Evolutionary conservation across 345 rosid species (phyloP).

Genomic region (Garcia nutans): DNA sequence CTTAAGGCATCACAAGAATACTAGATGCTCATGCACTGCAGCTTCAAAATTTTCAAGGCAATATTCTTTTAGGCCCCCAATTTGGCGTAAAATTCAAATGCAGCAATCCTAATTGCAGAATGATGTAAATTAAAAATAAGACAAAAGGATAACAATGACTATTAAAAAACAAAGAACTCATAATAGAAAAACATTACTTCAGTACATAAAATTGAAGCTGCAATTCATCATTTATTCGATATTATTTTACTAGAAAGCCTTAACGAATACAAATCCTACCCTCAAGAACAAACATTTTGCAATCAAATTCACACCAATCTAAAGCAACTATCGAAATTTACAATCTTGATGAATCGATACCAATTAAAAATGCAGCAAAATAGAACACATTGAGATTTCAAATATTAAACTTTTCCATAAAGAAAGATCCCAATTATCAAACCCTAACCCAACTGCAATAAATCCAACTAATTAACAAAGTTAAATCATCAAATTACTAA

Average conservation of each 20-base stretch:
- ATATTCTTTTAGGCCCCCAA: slow-evolving; percentile 15
- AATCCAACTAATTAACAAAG: slow-evolving; percentile 18
- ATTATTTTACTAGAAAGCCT: slow-evolving; percentile 17
- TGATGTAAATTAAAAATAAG: slow-evolving; percentile 4
- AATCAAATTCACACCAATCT: slow-evolving; percentile 11
- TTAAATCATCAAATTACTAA: slow-evolving; percentile 10
- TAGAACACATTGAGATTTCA: not conserved
- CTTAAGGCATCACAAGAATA: slow-evolving; percentile 35
- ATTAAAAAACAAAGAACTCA: not conserved
- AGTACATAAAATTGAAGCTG: not conserved
- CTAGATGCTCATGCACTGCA: slow-evolving; percentile 24
- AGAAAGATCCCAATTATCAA: slow-evolving; percentile 9
- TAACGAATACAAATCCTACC: slow-evolving; percentile 14
- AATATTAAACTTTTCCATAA: not conserved
- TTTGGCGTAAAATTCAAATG: slow-evolving; percentile 4
- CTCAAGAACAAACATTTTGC: not conserved
- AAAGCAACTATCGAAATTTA: slow-evolving; percentile 13
- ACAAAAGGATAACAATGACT: not conserved
- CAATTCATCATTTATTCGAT: not conserved
- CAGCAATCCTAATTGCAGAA: slow-evolving; percentile 9
- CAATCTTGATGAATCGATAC: not conserved
- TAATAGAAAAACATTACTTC: not conserved
- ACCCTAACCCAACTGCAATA: slow-evolving; percentile 6
- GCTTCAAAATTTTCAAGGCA: slow-evolving; percentile 12
- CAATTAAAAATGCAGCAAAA: slow-evolving; percentile 15